Evolutionary conservation across 176 grass and related monocot species (phyloP).

Genomic region (Oryza officinalis): DNA sequence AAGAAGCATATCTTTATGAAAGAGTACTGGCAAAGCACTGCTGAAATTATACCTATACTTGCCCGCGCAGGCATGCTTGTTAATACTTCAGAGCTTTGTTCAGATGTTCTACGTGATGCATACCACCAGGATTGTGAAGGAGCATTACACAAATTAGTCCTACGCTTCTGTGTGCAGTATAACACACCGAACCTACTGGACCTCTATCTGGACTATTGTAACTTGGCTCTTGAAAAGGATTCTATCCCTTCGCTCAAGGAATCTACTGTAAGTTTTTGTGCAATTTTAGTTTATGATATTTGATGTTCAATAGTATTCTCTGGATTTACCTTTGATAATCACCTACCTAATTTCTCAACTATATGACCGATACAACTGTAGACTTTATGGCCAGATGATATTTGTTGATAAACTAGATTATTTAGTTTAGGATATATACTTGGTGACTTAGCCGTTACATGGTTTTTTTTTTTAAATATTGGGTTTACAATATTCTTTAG

Average conservation of each 20-base stretch:
- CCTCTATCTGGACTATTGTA: conserved; percentile 82
- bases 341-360: conserved; percentile 14
- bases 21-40: conserved; percentile 76
- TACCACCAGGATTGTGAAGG: conserved; percentile 23
- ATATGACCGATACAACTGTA: not conserved
- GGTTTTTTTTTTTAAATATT: not conserved
- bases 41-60: conserved; percentile 71
- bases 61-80: conserved; percentile 70
- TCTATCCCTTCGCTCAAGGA: conserved; percentile 55
- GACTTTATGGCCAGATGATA: conserved; percentile 11
- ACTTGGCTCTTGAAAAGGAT: conserved; percentile 61
- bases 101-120: conserved; percentile 47
- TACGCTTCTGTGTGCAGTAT: conserved; percentile 75
- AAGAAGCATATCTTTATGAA: conserved; percentile 81
- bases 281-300: conserved; percentile 40
- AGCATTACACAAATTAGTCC: conserved; percentile 70
- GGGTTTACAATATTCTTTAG: conserved; percentile 14
- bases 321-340: conserved; percentile 14
- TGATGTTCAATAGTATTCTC: not conserved
- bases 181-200: conserved; percentile 78
- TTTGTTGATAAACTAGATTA: conserved; percentile 1
- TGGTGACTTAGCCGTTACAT: conserved; percentile 18
- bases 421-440: conserved; percentile 10
- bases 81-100: conserved; percentile 41
- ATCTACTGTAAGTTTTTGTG: conserved; percentile 64